Evolutionary conservation across 768 basidiomycete species (phyloP).

Genomic region (Lanmaoa pseudosensibilis): DNA sequence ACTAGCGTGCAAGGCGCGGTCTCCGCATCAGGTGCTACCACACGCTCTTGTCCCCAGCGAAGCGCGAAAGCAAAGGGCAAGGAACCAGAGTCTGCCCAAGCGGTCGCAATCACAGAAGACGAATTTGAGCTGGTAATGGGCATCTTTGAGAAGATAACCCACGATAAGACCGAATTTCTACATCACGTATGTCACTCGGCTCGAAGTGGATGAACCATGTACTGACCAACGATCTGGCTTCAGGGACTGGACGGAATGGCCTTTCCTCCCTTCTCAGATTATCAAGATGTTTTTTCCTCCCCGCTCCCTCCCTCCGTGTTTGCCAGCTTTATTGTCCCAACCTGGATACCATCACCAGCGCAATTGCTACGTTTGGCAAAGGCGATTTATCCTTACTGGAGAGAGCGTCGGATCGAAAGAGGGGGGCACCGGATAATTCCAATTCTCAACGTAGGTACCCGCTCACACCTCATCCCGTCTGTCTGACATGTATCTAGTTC

Average conservation of each 20-base stretch:
- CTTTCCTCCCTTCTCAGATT: constrained; percentile 73
- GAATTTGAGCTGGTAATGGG: constrained; percentile 97
- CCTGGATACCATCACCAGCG: constrained; percentile 63
- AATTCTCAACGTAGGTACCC: constrained; percentile 69
- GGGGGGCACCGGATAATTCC: constrained; percentile 87
- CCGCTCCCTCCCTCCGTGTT: constrained; percentile 63
- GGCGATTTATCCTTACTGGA: constrained; percentile 86
- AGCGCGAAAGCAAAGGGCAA: constrained; percentile 84
- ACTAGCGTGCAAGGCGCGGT: constrained; percentile 75
- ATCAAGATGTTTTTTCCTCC: constrained; percentile 64
- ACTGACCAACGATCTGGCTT: neutral
- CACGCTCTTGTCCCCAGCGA: constrained; percentile 54
- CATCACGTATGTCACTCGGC: constrained; percentile 67
- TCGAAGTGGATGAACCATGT: neutral
- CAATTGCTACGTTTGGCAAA: constrained; percentile 69
- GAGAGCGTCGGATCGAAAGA: constrained; percentile 75
- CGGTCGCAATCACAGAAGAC: constrained; percentile 78
- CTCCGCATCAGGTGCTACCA: constrained; percentile 48
- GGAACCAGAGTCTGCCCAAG: constrained; percentile 67
- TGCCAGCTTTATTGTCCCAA: constrained; percentile 65
- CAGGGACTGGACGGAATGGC: constrained; percentile 66
- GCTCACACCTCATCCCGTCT: neutral
- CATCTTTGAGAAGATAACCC: constrained; percentile 86
- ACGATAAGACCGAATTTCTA: constrained; percentile 85
- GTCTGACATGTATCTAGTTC: constrained; percentile 43